phyloP scores from a whole-genome alignment of 108 stramenopile species.

The Mediolabrus comicus region DNA sequence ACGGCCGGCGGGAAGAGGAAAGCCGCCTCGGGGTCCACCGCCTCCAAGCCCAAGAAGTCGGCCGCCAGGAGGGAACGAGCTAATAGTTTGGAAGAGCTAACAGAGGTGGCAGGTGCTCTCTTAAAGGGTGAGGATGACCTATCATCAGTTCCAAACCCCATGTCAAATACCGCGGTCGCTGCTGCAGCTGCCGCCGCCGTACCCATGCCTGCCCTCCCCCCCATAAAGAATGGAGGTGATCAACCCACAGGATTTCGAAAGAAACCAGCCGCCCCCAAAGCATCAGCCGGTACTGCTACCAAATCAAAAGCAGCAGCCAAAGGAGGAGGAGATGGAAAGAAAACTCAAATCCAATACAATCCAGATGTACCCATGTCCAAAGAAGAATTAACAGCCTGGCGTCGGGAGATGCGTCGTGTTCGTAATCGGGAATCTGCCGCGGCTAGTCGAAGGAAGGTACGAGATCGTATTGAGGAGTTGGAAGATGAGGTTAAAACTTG shows the following conservation, averaged over 20 bases:
- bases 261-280: slow-evolving; percentile 4
- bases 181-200: background rate
- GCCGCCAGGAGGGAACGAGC: slow-evolving; percentile 9
- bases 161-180: background rate
- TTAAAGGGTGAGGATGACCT: slow-evolving; percentile 18
- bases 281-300: background rate
- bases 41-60: background rate
- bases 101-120: slow-evolving; percentile 33
- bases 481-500: slow-evolving; percentile 77
- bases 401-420: slow-evolving; percentile 77
- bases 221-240: background rate
- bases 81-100: slow-evolving; percentile 31
- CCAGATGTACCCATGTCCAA: slow-evolving; percentile 86
- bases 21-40: background rate
- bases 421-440: slow-evolving; percentile 87
- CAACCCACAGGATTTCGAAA: slow-evolving; percentile 8
- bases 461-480: slow-evolving; percentile 77
- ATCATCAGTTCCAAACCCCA: slow-evolving; percentile 5
- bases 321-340: slow-evolving; percentile 8
- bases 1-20: slow-evolving; percentile 6
- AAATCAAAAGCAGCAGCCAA: background rate
- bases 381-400: slow-evolving; percentile 83
- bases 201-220: background rate
- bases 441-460: slow-evolving; percentile 71
- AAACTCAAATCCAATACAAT: slow-evolving; percentile 79